Base-by-base conservation (phyloP, 495 filamentous ascomycete species). In the Aspergillus funiculosus region DNA sequence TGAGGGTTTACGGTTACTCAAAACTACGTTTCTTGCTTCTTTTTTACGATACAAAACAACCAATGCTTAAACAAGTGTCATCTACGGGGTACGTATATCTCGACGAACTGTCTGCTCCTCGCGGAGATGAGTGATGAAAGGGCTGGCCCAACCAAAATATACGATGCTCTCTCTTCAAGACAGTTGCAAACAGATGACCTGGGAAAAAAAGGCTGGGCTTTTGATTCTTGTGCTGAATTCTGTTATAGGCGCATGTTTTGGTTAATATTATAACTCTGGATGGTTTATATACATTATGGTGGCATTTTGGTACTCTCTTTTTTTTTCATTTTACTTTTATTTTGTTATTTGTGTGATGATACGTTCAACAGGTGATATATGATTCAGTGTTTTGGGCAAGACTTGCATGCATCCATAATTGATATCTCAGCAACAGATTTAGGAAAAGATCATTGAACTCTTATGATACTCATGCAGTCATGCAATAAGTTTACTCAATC, bases 171-270 rank as follows among this genome's bases (percentile, higher is more conserved):
- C 41, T 21, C 20, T n/a, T n/a, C 37, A 24, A 19, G 20, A 28
- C 45, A 40, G 25, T 17, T 11, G 21, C 45, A 19, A n/a, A 20
- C 24, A 29, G 17, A 13, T 7, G 32, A 42, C 19, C 24, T 20
- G 21, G 25, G 36, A 13, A 52, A 38, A 40, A 48, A 48, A 58
- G 52, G 51, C 55, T 58, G 51, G 55, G 18, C 51, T 51, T 53
- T 53, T 46, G 24, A 35, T 11, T 27, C 21, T 27, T 42, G n/a
- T n/a, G n/a, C n/a, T 43, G 29, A 13, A 21, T n/a, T n/a, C 8
- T 35, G 29, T 29, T 18, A 32, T 21, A 14, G 21, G 31, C 19
- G 27, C 13, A 39, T 25, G 3, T 43, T 20, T 37, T 22, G 30
- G 36, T 37, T 17, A n/a, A 25, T 56, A 35, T 52, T 36, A 20